A percentile compares a stretch with the other conserved stretches of the same genome.
phyloP scores from a whole-genome alignment of 106 monocot species.

The Dendrobium huoshanense region DNA sequence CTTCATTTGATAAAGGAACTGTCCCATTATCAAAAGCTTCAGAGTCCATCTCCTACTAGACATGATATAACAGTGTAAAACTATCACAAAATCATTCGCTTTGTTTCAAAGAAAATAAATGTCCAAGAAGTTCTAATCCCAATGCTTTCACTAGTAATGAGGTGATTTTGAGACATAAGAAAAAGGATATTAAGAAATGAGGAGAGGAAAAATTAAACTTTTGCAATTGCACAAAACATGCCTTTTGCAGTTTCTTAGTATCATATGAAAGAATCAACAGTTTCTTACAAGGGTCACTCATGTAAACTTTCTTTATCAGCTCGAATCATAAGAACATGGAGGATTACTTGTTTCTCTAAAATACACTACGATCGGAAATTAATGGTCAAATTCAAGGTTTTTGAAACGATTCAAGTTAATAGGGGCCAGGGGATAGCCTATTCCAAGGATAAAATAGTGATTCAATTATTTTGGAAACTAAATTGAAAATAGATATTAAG shows the following conservation, averaged over 20 bases:
- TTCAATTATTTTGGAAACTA: not conserved
- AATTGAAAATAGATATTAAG: not conserved
- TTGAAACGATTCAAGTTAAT: not conserved
- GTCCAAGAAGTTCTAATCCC: not conserved
- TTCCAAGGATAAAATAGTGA: not conserved
- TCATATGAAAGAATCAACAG: not conserved
- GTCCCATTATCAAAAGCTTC: not conserved
- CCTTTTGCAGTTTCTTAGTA: not conserved
- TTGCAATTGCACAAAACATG: not conserved
- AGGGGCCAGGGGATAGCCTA: too few species aligned
- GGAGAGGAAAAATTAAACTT: not conserved
- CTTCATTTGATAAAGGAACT: conserved; percentile 4
- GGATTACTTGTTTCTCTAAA: not conserved
- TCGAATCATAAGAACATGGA: not conserved
- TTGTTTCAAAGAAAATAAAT: not conserved
- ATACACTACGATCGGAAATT: not conserved
- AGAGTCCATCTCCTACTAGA: conserved; percentile 22
- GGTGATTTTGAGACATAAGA: too few species aligned
- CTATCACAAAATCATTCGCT: not conserved
- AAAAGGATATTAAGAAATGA: too few species aligned
- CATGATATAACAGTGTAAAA: conserved; percentile 9
- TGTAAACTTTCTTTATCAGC: not conserved
- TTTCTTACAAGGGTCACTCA: not conserved
- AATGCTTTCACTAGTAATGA: too few species aligned
- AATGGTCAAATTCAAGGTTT: not conserved